Percentiles rank a stretch among this genome's conserved stretches.
These are phyloP conservation scores for Cantharellus anzutake DNA, from an alignment of 768 basidiomycete species.

Conservation along the genomic window DNA sequence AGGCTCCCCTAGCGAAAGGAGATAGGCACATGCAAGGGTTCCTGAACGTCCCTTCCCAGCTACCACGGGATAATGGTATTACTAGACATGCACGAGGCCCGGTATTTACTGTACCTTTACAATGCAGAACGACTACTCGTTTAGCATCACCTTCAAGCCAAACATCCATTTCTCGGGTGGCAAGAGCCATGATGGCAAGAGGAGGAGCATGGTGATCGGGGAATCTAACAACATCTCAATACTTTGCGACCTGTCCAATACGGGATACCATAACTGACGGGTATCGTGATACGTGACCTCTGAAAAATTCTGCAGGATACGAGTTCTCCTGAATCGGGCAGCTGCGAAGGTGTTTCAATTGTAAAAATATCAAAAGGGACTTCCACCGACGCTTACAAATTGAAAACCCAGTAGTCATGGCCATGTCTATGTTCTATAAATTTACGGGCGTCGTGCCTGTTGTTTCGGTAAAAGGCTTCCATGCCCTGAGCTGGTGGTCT, in stretches of 20 bases:
- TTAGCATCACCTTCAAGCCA: constrained; percentile 52
- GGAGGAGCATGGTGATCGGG: constrained; percentile 39
- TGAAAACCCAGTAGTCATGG: constrained; percentile 73
- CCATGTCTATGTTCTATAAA: constrained; percentile 60
- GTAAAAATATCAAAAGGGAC: neutral
- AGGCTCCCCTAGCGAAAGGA: constrained; percentile 36
- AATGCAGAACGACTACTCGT: constrained; percentile 65
- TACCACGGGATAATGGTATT: constrained; percentile 12
- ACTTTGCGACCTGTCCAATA: neutral
- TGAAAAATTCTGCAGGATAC: constrained; percentile 50
- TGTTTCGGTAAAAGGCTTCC: constrained; percentile 66
- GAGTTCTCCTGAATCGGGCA: constrained; percentile 68
- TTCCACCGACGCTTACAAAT: constrained; percentile 26
- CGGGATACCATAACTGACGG: constrained; percentile 28
- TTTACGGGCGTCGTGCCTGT: constrained; percentile 48
- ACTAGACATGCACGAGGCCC: constrained; percentile 11
- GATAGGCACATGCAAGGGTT: constrained; percentile 66
- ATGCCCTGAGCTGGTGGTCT: constrained; percentile 35
- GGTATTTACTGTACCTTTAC: constrained; percentile 39
- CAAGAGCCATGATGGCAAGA: constrained; percentile 48
- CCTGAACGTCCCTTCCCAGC: constrained; percentile 76
- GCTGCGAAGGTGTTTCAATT: constrained; percentile 8
- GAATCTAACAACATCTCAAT: constrained; percentile 12
- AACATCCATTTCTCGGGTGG: constrained; percentile 48
- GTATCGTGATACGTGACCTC: constrained; percentile 58